Conservation (phyloP, 1,284 basidiomycete genomes). For the Austroboletus niveus region DNA sequence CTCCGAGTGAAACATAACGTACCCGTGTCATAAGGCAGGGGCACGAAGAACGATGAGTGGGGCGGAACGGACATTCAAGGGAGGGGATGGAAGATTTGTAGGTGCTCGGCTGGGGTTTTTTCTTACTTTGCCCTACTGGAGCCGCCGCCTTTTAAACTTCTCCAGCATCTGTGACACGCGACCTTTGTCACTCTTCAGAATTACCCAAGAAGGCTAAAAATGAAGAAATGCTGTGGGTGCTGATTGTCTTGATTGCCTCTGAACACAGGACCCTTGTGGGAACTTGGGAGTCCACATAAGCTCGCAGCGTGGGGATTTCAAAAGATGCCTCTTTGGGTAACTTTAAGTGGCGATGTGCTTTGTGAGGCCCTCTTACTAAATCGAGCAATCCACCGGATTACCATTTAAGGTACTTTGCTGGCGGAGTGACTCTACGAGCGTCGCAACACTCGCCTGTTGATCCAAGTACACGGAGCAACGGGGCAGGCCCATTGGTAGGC, state of each 20-base stretch:
- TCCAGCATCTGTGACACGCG: constrained; percentile 12
- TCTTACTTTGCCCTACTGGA: constrained; percentile 8
- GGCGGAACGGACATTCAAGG: constrained; percentile 11
- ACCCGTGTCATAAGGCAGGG: not conserved
- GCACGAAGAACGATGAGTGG: not conserved
- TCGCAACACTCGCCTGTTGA: no score
- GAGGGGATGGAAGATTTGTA: not conserved
- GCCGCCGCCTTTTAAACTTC: constrained; percentile 25
- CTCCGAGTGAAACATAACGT: constrained; percentile 19
- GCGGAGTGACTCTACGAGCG: no score
- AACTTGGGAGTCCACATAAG: constrained; percentile 9
- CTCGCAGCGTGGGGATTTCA: constrained; percentile 1
- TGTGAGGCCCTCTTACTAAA: constrained; percentile 13
- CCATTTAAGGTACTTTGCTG: not conserved
- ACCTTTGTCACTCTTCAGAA: constrained; percentile 12
- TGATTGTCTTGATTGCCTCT: constrained; percentile 25
- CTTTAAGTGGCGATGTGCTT: constrained; percentile 18
- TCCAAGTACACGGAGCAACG: no score
- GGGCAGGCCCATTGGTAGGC: no score
- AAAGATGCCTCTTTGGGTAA: constrained; percentile 26
- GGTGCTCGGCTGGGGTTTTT: constrained; percentile 7
- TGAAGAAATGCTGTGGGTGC: constrained; percentile 15
- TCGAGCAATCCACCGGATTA: constrained; percentile 27
- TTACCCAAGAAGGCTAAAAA: constrained; percentile 29
- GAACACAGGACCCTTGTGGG: constrained; percentile 23